phyloP scores from a whole-genome alignment of 2,329 filamentous ascomycete species.

The Colletotrichum noveboracense region DNA sequence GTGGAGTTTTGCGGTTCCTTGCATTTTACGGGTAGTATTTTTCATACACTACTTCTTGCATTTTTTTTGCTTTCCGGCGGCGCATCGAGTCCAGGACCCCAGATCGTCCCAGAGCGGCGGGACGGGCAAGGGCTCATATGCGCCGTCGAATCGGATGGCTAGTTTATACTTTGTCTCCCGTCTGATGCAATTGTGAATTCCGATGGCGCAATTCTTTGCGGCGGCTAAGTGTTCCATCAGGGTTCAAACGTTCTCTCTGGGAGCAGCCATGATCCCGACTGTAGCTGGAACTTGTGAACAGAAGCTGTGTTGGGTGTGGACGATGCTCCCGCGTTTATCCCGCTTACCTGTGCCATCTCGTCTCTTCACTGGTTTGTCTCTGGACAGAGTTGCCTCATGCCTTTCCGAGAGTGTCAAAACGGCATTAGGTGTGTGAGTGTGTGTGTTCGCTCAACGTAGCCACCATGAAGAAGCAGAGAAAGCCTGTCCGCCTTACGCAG shows the following conservation, averaged over 20 bases:
- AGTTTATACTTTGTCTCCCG: not conserved
- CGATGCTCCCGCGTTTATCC: not conserved
- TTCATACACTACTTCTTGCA: fast-evolving
- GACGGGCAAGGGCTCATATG: not conserved
- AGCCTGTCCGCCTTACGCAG: not conserved
- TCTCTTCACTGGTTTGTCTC: not conserved
- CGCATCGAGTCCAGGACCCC: not conserved
- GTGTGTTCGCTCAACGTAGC: not conserved
- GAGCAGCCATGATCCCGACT: not conserved
- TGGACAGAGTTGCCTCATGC: not conserved
- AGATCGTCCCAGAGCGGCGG: not conserved
- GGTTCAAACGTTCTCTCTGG: not conserved
- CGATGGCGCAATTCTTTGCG: constrained; percentile 4
- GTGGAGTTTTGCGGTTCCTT: not conserved
- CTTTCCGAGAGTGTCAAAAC: not conserved
- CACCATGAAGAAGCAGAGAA: not conserved
- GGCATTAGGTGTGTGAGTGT: not conserved
- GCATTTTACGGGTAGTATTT: not conserved
- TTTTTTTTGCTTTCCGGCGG: not conserved
- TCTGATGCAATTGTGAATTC: constrained; percentile 11
- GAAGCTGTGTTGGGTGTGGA: not conserved
- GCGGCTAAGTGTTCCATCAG: not conserved
- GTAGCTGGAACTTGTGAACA: not conserved
- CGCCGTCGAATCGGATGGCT: not conserved
- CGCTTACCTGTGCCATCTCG: not conserved